Base-by-base conservation (phyloP, 108 stramenopile species). In the Pseudonitzschia delicatissima region DNA sequence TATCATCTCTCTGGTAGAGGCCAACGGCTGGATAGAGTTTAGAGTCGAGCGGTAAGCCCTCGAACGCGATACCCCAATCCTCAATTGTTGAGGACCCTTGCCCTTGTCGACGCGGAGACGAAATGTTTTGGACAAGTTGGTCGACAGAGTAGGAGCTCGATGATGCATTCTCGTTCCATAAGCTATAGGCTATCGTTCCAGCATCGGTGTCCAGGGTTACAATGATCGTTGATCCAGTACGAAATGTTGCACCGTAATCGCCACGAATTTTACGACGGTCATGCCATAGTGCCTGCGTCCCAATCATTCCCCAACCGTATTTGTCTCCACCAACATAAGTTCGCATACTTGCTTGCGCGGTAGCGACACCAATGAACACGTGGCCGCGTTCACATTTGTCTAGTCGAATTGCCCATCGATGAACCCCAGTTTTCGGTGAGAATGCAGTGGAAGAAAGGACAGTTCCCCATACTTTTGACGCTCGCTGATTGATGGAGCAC, bases 271-370 rank as follows among this genome's bases (percentile, higher is more conserved):
- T 94, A 20, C 81, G 64, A 50, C 95, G 78, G 42, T 91, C 90
- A 69, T 98, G 96, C 85, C 97, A 98, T 21, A 98, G 78, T 12
- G 98, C 96, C 74, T 95, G 91, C 17, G 97, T 97, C 5, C 96
- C 98, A 52, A 98, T 98, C 71, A 93, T 86, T 29, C 98, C 98
- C 98, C 98, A 98, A 7, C 96, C 96, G 49, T 91, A 72, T 49
- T 92, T 94, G 68, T 96, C 96, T n/a, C 98, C 98, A 9, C 98
- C 98, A 28, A 98, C 83, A 73, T 97, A 98, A 2, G 96, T 95
- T 29, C 84, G 78, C 50, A 86, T 76, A 63, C 83, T 95, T 5
- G 88, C 95, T 49, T 85, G 82, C 18, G 94, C 67, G 20, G 96
- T 96, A 0, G 97, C 90, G 9, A 98, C 96, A 0, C 98, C 98